Evolutionary conservation across 768 basidiomycete species (phyloP).

Genomic region (Butyriboletus loyo): DNA sequence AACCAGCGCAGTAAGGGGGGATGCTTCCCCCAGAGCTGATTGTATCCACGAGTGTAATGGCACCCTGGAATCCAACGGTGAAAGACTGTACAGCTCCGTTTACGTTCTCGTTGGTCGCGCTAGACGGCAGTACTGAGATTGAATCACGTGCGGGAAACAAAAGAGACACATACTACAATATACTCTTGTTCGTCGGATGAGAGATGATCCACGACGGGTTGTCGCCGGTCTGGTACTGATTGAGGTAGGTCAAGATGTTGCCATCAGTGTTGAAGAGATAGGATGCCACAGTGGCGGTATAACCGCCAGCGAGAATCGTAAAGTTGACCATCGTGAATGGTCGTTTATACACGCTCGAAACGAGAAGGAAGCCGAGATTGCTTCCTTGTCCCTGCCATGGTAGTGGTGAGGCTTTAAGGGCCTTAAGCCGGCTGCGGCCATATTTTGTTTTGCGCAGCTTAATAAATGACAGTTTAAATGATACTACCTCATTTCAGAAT

Average conservation of each 20-base stretch:
- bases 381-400: background rate
- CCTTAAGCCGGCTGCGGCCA: background rate
- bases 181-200: conserved; percentile 53
- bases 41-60: conserved; percentile 45
- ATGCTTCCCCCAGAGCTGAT: conserved; percentile 46
- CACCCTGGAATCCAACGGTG: conserved; percentile 42
- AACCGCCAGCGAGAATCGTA: conserved; percentile 68
- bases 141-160: background rate
- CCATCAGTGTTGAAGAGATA: conserved; percentile 58
- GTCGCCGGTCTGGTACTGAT: conserved; percentile 40
- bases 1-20: conserved; percentile 50
- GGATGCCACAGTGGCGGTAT: conserved; percentile 54
- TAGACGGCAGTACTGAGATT: conserved; percentile 20
- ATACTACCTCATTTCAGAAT: background rate
- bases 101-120: conserved; percentile 57
- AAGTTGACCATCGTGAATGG: conserved; percentile 56
- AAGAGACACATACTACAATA: conserved; percentile 52
- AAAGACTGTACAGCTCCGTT: conserved; percentile 55
- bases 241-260: conserved; percentile 44
- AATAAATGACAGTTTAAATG: too few relatives aligned
- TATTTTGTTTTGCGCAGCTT: too few relatives aligned
- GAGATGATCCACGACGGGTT: conserved; percentile 61
- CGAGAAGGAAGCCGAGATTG: background rate
- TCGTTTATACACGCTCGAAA: background rate
- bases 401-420: background rate